phyloP scores from a whole-genome alignment of 2,329 filamentous ascomycete genomes.

The Triangularia setosa region DNA sequence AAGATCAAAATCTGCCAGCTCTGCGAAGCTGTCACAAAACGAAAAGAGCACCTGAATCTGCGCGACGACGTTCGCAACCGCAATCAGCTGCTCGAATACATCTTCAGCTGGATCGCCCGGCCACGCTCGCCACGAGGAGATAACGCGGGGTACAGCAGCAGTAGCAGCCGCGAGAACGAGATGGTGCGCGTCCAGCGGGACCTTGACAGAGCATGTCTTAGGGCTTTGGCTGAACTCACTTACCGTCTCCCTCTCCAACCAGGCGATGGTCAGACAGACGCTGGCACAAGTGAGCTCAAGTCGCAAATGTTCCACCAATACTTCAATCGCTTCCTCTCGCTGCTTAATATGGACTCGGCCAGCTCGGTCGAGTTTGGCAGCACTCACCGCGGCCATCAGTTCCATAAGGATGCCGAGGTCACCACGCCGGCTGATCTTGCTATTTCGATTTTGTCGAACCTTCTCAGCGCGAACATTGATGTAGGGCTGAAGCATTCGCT shows the following conservation, averaged over 20 bases:
- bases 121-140: conserved; percentile 51
- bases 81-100: conserved; percentile 64
- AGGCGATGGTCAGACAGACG: conserved; percentile 61
- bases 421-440: conserved; percentile 60
- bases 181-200: conserved; percentile 57
- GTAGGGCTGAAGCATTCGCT: conserved; percentile 67
- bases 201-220: conserved; percentile 62
- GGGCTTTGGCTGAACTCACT: conserved; percentile 61
- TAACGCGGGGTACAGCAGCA: conserved; percentile 31
- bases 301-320: conserved; percentile 69
- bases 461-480: conserved; percentile 67
- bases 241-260: conserved; percentile 64
- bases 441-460: conserved; percentile 64
- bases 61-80: conserved; percentile 65
- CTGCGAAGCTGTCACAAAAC: conserved; percentile 60
- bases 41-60: conserved; percentile 65
- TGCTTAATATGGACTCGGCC: conserved; percentile 55
- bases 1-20: conserved; percentile 68
- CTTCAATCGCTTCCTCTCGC: conserved; percentile 64
- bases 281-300: conserved; percentile 63
- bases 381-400: conserved; percentile 22
- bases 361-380: conserved; percentile 37
- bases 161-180: conserved; percentile 45
- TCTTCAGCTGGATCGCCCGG: conserved; percentile 65
- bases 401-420: conserved; percentile 32